Conservation (phyloP, 805 yeast species). For the Maudiozyma pseudohumilis region DNA sequence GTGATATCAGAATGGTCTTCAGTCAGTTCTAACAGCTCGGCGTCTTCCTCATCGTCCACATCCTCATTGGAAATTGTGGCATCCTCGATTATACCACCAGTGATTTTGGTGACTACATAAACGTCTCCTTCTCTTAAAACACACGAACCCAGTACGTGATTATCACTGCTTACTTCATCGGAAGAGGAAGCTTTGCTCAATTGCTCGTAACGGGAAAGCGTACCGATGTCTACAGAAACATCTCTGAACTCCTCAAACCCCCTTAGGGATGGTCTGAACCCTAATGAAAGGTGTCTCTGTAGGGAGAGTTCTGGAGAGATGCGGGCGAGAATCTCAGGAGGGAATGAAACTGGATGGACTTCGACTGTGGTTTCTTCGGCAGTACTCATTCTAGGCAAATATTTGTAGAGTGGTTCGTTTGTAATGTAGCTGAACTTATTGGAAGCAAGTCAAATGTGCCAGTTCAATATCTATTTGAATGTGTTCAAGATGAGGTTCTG, state of each 20-base stretch:
- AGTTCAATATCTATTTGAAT: no score
- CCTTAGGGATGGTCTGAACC: conserved; percentile 68
- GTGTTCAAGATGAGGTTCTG: no score
- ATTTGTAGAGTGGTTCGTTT: no score
- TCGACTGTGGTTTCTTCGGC: conserved; percentile 15
- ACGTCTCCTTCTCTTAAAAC: conserved; percentile 64
- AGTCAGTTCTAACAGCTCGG: conserved; percentile 10
- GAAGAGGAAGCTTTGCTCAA: no score
- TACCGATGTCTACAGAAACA: conserved; percentile 35
- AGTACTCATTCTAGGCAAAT: no score
- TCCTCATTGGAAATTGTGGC: conserved; percentile 33
- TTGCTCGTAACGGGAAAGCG: conserved; percentile 26
- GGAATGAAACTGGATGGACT: conserved; percentile 46
- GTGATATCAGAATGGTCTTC: conserved; percentile 19
- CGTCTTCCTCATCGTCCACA: conserved; percentile 31
- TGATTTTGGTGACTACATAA: conserved; percentile 58
- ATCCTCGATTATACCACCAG: conserved; percentile 57
- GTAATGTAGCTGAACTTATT: no score
- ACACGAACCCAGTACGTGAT: conserved; percentile 51
- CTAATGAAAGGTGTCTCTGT: conserved; percentile 65
- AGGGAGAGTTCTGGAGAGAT: conserved; percentile 79
- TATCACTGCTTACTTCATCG: conserved; percentile 4
- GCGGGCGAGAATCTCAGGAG: conserved; percentile 74
- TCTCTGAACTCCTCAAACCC: conserved; percentile 63
- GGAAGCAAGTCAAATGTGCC: no score